Evolutionary conservation across 768 basidiomycete genomes (phyloP), one percentile per base, ranked within the genome.

Genomic region (Lactarius sp.): DNA sequence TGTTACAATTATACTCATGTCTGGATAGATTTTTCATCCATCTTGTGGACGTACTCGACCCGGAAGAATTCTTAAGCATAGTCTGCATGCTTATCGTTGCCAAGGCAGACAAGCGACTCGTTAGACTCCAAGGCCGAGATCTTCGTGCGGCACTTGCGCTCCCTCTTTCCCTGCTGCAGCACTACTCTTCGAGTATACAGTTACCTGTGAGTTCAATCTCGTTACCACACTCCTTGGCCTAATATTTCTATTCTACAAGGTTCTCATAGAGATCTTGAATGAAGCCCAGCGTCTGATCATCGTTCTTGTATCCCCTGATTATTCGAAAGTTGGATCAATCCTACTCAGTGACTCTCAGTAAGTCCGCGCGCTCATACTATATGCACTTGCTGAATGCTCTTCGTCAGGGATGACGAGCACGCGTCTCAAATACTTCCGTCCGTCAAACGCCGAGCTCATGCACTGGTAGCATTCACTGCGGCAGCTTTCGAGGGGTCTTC

Each of bases 31-130:
- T 99, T 76, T 98, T 94, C 75, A 79, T 85, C 2, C 93, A 95
- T 71, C 81, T 99, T 14, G 83, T 90, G 22, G 85, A 92, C 59
- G 86, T 89, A 2, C 81, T 98, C 22, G 94, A 92, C 3, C 77
- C 87, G 7, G 76, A 80, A 8, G 86, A 92, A 34, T 99, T 95
- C 78, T 76, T 96, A 50, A 80, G 90, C 0, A 88, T 94, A 0
- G 73, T 97, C 14, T 85, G 81, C 59, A 89, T 97, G 85, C 83
- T 98, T 0, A 78, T 98, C 27, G 79, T 94, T 1, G 92, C 95
- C 69, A 92, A 88, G 68, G 78, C 81, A 3, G 81, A 85, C 9
- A 90, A 85, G 67, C 84, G 86, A 18, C 80, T 87, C 41, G 81
- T 84, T 12, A 83, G 87, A 51, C 87, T 87, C 71, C 78, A 76